Conservation (phyloP, 768 basidiomycete species). For the Amylocystis lapponica region DNA sequence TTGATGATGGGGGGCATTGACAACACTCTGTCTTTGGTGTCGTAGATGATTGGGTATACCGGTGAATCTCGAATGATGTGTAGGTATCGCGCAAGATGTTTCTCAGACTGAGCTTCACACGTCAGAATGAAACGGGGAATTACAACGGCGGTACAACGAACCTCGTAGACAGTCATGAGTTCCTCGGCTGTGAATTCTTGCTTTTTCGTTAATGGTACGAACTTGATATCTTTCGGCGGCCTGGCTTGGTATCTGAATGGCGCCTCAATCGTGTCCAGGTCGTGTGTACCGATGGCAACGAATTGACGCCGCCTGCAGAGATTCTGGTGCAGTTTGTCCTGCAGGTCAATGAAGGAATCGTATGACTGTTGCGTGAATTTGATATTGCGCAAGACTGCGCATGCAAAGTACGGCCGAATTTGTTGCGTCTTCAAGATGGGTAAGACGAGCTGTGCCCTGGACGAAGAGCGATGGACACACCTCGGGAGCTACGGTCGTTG, state of each 20-base stretch:
- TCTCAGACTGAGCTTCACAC: constrained; percentile 74
- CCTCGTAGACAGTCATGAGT: constrained; percentile 92
- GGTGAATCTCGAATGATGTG: constrained; percentile 92
- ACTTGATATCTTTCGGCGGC: constrained; percentile 85
- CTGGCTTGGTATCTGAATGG: constrained; percentile 87
- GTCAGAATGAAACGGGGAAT: background rate
- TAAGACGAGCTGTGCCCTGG: no score
- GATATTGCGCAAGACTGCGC: constrained; percentile 85
- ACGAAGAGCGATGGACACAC: constrained; percentile 38
- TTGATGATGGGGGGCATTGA: constrained; percentile 99
- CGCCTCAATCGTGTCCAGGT: constrained; percentile 80
- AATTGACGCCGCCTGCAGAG: constrained; percentile 85
- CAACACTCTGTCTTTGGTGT: constrained; percentile 77
- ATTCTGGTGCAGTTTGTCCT: constrained; percentile 98
- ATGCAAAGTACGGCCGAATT: constrained; percentile 88
- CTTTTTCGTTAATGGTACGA: constrained; percentile 78
- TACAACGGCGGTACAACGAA: constrained; percentile 27
- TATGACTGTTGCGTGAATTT: constrained; percentile 86
- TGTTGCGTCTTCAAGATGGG: constrained; percentile 54
- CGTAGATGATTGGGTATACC: constrained; percentile 97
- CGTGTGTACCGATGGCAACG: constrained; percentile 96
- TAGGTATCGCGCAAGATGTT: constrained; percentile 84
- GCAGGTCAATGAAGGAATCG: constrained; percentile 97
- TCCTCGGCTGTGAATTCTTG: constrained; percentile 81
- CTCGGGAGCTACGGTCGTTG: constrained; percentile 65